Conservation (phyloP, 176 grass and related monocot genomes). For the Sorghum bicolor region Sorghum_bicolor_NCBIv3 NC_012879.2:55669001-55669500, state of each 20-base stretch:
- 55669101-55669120: background rate
- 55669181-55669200: background rate
- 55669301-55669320: background rate
- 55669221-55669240: too few species aligned
- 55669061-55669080: too few species aligned
- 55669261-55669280: background rate
- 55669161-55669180: background rate
- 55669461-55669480: background rate
- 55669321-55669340: constrained; percentile 41
- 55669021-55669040: background rate
- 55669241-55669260: too few species aligned
- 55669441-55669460: constrained; percentile 25
- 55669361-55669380: constrained; percentile 1
- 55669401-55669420: constrained; percentile 27
- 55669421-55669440: constrained; percentile 44
- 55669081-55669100: background rate
- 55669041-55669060: background rate
- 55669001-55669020: background rate
- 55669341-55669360: constrained; percentile 32
- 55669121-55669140: background rate
- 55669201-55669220: background rate
- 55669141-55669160: too few species aligned
- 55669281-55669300: background rate
- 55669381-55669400: constrained; percentile 33
- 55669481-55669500: background rate